These are phyloP conservation scores for Ilyonectria destructans DNA, from an alignment of 2,329 filamentous ascomycete species.

Conservation along the genomic window DNA sequence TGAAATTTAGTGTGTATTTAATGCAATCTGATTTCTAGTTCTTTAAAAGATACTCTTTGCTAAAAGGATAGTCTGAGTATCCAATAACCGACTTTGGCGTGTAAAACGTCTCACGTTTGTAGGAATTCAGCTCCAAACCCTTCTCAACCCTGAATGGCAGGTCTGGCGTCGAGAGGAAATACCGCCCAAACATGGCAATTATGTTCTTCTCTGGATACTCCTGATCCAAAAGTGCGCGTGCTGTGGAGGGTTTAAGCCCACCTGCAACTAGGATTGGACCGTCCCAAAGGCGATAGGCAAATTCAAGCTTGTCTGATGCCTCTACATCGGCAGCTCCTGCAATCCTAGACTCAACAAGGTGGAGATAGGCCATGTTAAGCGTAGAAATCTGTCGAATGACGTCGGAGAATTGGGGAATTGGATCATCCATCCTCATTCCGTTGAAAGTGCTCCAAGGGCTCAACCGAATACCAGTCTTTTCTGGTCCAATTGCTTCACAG, in stretches of 20 bases:
- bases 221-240: conserved; percentile 30
- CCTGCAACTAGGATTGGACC: conserved; percentile 4
- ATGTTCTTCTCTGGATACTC: conserved; percentile 55
- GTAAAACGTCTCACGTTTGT: conserved; percentile 16
- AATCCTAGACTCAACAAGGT: conserved; percentile 22
- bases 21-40: neutral
- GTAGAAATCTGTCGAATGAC: conserved; percentile 54
- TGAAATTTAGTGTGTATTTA: no score
- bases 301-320: neutral
- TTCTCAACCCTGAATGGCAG: conserved; percentile 7
- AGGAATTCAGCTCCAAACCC: conserved; percentile 4
- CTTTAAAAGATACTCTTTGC: neutral
- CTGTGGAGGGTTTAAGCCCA: neutral
- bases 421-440: conserved; percentile 74
- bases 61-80: conserved; percentile 17
- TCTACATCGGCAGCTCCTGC: conserved; percentile 5
- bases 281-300: conserved; percentile 6
- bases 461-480: conserved; percentile 69
- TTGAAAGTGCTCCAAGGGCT: conserved; percentile 73
- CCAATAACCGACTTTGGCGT: neutral
- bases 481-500: conserved; percentile 61
- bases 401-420: conserved; percentile 73
- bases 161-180: conserved; percentile 19
- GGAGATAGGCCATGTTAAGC: conserved; percentile 13
- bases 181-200: conserved; percentile 19